These are phyloP conservation scores for Leccinum obscurum DNA, from an alignment of 768 basidiomycete species.

Conservation along the genomic window DNA sequence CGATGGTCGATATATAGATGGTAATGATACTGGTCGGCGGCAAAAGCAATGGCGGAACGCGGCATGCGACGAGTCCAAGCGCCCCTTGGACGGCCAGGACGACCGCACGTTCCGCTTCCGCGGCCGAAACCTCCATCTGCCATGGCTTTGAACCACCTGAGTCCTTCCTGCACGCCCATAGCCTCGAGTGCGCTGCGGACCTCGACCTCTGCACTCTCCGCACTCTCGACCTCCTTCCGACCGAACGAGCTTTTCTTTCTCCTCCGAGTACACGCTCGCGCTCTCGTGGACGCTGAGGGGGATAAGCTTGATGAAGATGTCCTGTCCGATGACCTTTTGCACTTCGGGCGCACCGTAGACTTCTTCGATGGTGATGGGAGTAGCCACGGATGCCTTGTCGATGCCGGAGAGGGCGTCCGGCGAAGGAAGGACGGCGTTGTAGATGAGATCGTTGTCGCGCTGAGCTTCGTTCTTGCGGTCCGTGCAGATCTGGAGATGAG, in stretches of 20 bases:
- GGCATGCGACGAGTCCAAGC: too few relatives aligned
- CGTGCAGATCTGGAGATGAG: slow-evolving; percentile 72
- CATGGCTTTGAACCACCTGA: slow-evolving; percentile 69
- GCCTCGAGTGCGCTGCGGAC: slow-evolving; percentile 76
- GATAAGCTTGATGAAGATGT: slow-evolving; percentile 84
- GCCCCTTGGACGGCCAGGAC: too few relatives aligned
- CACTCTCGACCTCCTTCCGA: slow-evolving; percentile 86
- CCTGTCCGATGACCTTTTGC: slow-evolving; percentile 90
- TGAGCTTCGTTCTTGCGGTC: slow-evolving; percentile 76
- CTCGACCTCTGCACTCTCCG: slow-evolving; percentile 82
- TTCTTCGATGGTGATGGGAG: slow-evolving; percentile 90
- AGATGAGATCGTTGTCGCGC: slow-evolving; percentile 96
- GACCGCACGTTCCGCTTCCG: too few relatives aligned
- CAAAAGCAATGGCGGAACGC: too few relatives aligned
- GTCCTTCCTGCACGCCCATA: slow-evolving; percentile 72
- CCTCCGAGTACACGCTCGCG: slow-evolving; percentile 95
- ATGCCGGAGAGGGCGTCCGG: slow-evolving; percentile 76
- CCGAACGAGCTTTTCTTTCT: slow-evolving; percentile 94
- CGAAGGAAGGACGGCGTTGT: slow-evolving; percentile 85
- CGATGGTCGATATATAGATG: too few relatives aligned
- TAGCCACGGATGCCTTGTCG: slow-evolving; percentile 81
- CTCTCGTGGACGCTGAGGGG: slow-evolving; percentile 95
- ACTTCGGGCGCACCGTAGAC: slow-evolving; percentile 90
- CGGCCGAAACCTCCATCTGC: slow-evolving; percentile 55
- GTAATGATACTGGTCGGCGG: too few relatives aligned